These are phyloP conservation scores for Kuraishia hungarica DNA, from an alignment of 805 yeast genomes.

Conservation along the genomic window DNA sequence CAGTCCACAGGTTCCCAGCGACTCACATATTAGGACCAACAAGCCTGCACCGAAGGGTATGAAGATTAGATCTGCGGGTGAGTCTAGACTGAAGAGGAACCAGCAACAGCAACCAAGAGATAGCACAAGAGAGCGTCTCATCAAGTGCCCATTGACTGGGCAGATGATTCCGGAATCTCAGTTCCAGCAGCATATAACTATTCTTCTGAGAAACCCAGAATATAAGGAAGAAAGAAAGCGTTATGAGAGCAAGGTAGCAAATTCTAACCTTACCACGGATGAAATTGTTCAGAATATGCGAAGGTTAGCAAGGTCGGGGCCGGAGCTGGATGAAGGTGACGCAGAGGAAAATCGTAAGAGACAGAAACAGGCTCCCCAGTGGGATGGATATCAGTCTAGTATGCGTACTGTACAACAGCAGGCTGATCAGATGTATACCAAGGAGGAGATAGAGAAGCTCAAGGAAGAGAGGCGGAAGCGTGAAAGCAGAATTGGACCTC, in stretches of 20 bases:
- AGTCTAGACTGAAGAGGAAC: slow-evolving; percentile 40
- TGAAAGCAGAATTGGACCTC: slow-evolving; percentile 13
- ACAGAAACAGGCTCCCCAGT: slow-evolving; percentile 16
- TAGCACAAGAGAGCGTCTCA: slow-evolving; percentile 20
- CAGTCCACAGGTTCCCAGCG: neutral
- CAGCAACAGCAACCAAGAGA: slow-evolving; percentile 7
- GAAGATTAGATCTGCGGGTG: slow-evolving; percentile 67
- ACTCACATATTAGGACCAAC: neutral
- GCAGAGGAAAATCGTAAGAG: slow-evolving; percentile 12
- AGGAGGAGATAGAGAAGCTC: slow-evolving; percentile 16
- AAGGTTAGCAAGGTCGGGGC: slow-evolving; percentile 17
- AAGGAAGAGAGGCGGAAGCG: slow-evolving; percentile 11
- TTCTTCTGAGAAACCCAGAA: slow-evolving; percentile 67
- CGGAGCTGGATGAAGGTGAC: slow-evolving; percentile 5
- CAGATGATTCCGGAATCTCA: slow-evolving; percentile 59
- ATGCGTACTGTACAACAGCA: slow-evolving; percentile 13
- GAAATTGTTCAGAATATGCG: slow-evolving; percentile 60
- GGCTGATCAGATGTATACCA: slow-evolving; percentile 10
- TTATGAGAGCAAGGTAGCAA: slow-evolving; percentile 39
- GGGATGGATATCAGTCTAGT: slow-evolving; percentile 26
- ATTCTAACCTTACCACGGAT: slow-evolving; percentile 39
- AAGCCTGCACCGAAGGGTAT: slow-evolving; percentile 33
- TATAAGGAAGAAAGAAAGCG: slow-evolving; percentile 61
- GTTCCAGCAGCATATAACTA: slow-evolving; percentile 64
- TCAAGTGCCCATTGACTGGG: slow-evolving; percentile 77